These are phyloP conservation scores for Lignosus rhinocerotis DNA, from an alignment of 1,284 basidiomycete genomes.

Conservation along the genomic window DNA sequence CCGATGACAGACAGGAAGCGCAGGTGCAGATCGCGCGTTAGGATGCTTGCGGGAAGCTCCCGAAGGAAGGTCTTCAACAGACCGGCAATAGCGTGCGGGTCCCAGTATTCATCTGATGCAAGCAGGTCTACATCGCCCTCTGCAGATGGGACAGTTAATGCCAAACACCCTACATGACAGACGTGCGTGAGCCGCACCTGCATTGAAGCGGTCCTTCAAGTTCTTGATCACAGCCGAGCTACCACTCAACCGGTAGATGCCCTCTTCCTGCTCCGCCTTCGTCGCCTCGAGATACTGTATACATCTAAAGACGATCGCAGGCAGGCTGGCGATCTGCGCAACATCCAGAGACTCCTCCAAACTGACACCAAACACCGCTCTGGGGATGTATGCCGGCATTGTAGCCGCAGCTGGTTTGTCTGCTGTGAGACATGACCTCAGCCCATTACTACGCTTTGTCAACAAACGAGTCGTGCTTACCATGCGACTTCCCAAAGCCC, in stretches of 20 bases:
- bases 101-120: slow-evolving; percentile 86
- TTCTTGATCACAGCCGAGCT: slow-evolving; percentile 93
- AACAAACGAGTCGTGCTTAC: slow-evolving; percentile 30
- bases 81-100: slow-evolving; percentile 93
- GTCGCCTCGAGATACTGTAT: slow-evolving; percentile 90
- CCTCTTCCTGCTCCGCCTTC: slow-evolving; percentile 94
- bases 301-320: slow-evolving; percentile 92
- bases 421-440: slow-evolving; percentile 16
- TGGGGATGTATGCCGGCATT: slow-evolving; percentile 49
- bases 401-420: slow-evolving; percentile 40
- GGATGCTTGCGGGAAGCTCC: slow-evolving; percentile 86
- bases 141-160: slow-evolving; percentile 30
- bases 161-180: slow-evolving; percentile 15
- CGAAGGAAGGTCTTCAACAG: slow-evolving; percentile 89
- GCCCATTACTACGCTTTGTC: not conserved
- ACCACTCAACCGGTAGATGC: slow-evolving; percentile 94
- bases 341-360: slow-evolving; percentile 88
- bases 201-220: slow-evolving; percentile 91
- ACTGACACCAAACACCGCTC: slow-evolving; percentile 89
- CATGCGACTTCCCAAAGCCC: slow-evolving; percentile 71
- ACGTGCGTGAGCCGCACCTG: slow-evolving; percentile 48
- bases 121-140: slow-evolving; percentile 93
- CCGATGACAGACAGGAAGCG: slow-evolving; percentile 90
- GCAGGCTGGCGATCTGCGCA: slow-evolving; percentile 86
- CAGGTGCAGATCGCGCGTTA: slow-evolving; percentile 89